phyloP scores from a whole-genome alignment of 176 grass and related monocot genomes.

The Puccinellia tenuiflora region DNA sequence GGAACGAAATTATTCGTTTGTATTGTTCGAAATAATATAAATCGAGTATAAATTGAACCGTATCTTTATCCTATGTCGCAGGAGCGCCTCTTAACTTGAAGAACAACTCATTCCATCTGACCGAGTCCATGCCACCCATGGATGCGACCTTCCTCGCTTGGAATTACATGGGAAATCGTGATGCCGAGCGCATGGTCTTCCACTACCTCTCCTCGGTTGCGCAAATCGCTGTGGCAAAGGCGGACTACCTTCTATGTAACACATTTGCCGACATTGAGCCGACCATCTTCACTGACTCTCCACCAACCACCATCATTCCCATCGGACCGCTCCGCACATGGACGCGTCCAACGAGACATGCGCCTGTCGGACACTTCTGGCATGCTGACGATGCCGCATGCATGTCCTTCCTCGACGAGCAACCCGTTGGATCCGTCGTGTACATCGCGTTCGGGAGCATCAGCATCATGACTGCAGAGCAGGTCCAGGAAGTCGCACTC shows the following conservation, averaged over 20 bases:
- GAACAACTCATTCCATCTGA: conserved; percentile 3
- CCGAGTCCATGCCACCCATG: not conserved
- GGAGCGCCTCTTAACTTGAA: conserved; percentile 11
- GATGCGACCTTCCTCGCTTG: conserved; percentile 12
- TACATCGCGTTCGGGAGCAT: conserved; percentile 58
- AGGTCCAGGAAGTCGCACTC: conserved; percentile 39
- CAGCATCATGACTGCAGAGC: conserved; percentile 23
- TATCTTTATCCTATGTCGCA: not conserved
- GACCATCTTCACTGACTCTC: not conserved
- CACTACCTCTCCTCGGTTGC: conserved; percentile 19
- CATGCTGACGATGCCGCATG: conserved; percentile 10
- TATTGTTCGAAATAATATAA: not conserved
- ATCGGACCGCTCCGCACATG: conserved; percentile 37
- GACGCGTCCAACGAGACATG: not conserved
- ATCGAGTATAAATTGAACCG: not conserved
- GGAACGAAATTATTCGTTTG: not conserved
- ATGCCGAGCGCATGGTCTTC: conserved; percentile 11
- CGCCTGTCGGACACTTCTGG: conserved; percentile 32
- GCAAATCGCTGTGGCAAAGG: not conserved
- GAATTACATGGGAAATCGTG: conserved; percentile 29
- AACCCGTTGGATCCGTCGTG: conserved; percentile 24
- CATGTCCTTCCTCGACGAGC: conserved; percentile 46
- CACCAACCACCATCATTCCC: not conserved
- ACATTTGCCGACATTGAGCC: conserved; percentile 39
- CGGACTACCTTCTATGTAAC: conserved; percentile 47